Conservation (phyloP, 1,139 yeast species). For the Sugiyamaella sp. region DNA sequence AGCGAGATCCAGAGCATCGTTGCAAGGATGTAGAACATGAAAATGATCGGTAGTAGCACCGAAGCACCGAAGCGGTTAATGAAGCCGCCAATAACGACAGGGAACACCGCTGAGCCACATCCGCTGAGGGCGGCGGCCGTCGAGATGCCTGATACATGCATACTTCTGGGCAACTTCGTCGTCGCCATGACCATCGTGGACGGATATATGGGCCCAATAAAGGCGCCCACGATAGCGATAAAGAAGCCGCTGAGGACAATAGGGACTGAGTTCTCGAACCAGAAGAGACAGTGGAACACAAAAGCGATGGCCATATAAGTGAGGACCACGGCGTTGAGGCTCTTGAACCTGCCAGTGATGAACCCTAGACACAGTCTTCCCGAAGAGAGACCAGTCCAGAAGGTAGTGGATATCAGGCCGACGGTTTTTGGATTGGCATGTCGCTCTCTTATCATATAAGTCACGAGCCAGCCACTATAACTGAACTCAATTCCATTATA, state of each 20-base stretch:
- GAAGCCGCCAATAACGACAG: slow-evolving; percentile 60
- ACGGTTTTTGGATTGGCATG: slow-evolving; percentile 49
- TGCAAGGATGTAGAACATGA: slow-evolving; percentile 25
- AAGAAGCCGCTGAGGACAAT: slow-evolving; percentile 29
- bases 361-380: slow-evolving; percentile 55
- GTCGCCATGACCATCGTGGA: slow-evolving; percentile 69
- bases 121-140: slow-evolving; percentile 76
- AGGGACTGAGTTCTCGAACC: slow-evolving; percentile 22
- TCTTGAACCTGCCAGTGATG: slow-evolving; percentile 36
- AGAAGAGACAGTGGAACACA: slow-evolving; percentile 32
- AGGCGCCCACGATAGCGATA: slow-evolving; percentile 60
- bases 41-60: slow-evolving; percentile 27
- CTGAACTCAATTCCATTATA: slow-evolving; percentile 74
- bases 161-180: slow-evolving; percentile 58
- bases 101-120: slow-evolving; percentile 70
- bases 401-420: slow-evolving; percentile 69
- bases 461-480: slow-evolving; percentile 70
- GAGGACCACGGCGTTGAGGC: slow-evolving; percentile 33
- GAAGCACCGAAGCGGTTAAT: slow-evolving; percentile 37
- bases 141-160: slow-evolving; percentile 71
- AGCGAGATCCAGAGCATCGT: slow-evolving; percentile 26
- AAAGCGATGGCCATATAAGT: slow-evolving; percentile 33
- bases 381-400: slow-evolving; percentile 69
- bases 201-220: slow-evolving; percentile 80
- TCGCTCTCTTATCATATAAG: slow-evolving; percentile 60